phyloP scores from a whole-genome alignment of 306 rosid species.

The Comarum palustre region DNA sequence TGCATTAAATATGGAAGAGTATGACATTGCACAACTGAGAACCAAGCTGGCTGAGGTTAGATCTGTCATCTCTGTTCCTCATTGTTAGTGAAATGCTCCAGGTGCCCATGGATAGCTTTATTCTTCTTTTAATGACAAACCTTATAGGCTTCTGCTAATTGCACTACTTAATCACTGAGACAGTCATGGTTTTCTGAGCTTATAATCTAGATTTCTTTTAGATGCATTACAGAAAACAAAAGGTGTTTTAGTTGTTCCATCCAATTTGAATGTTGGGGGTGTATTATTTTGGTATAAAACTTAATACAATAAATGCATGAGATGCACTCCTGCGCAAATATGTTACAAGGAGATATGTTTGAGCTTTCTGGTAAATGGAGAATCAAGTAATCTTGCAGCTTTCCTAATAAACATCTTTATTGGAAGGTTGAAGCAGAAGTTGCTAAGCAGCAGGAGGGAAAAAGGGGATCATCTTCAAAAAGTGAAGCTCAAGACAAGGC shows the following conservation, averaged over 20 bases:
- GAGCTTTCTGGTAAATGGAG: constrained; percentile 23
- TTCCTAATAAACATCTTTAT: constrained; percentile 26
- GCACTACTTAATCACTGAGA: neutral
- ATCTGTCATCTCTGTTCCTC: constrained; percentile 16
- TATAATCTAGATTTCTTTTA: neutral
- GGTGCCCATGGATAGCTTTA: neutral
- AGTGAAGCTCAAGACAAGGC: constrained; percentile 91
- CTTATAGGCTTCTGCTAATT: neutral
- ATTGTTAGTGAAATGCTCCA: constrained; percentile 12
- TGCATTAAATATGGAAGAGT: constrained; percentile 83
- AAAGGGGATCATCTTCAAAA: constrained; percentile 77
- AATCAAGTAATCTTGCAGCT: constrained; percentile 25
- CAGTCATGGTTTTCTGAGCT: neutral
- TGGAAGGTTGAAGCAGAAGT: constrained; percentile 85
- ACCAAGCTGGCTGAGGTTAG: constrained; percentile 86
- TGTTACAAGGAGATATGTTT: neutral
- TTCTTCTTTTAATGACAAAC: neutral
- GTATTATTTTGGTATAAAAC: neutral
- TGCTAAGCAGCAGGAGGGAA: constrained; percentile 65
- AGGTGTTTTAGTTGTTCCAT: neutral
- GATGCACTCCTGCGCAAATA: neutral
- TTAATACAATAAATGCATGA: neutral
- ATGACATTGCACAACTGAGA: constrained; percentile 82
- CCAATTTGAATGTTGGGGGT: neutral
- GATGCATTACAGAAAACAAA: neutral